A percentile compares a stretch with the other conserved stretches of the same genome.
Conservation (phyloP, 768 basidiomycete genomes). For the Pilatotrama ljubarskyi region DNA sequence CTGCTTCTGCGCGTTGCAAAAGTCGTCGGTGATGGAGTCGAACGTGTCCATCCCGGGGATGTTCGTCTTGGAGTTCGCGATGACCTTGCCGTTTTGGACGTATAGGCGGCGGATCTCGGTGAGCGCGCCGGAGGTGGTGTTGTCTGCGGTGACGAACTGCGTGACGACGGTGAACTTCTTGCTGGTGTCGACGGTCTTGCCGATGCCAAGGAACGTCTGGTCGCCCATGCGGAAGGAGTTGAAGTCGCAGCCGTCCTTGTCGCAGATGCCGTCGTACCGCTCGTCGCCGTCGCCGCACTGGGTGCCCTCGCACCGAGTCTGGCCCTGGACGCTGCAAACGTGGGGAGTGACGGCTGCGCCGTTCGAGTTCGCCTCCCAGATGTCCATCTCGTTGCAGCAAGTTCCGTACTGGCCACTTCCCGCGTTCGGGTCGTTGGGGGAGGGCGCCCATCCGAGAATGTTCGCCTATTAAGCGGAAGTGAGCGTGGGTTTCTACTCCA, state of each 20-base stretch:
- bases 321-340: slow-evolving; percentile 39
- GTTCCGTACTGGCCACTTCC: slow-evolving; percentile 32
- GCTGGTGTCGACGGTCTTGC: slow-evolving; percentile 50
- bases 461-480: slow-evolving; percentile 33
- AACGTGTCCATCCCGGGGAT: slow-evolving; percentile 42
- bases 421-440: slow-evolving; percentile 28
- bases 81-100: slow-evolving; percentile 53
- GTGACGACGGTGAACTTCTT: slow-evolving; percentile 57
- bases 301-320: slow-evolving; percentile 46
- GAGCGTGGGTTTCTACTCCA: slow-evolving; percentile 26
- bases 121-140: slow-evolving; percentile 47
- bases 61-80: slow-evolving; percentile 51
- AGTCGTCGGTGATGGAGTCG: slow-evolving; percentile 51
- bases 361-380: slow-evolving; percentile 37
- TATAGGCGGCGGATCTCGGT: slow-evolving; percentile 55
- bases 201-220: slow-evolving; percentile 48
- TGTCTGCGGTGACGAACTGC: slow-evolving; percentile 52
- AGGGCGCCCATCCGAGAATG: slow-evolving; percentile 27
- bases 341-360: slow-evolving; percentile 33
- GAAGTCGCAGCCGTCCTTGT: slow-evolving; percentile 61
- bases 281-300: slow-evolving; percentile 35
- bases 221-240: slow-evolving; percentile 60
- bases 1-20: slow-evolving; percentile 48
- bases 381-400: slow-evolving; percentile 38
- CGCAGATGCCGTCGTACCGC: slow-evolving; percentile 49